Conservation (phyloP, 768 basidiomycete genomes). For the Calocybe indica region DNA sequence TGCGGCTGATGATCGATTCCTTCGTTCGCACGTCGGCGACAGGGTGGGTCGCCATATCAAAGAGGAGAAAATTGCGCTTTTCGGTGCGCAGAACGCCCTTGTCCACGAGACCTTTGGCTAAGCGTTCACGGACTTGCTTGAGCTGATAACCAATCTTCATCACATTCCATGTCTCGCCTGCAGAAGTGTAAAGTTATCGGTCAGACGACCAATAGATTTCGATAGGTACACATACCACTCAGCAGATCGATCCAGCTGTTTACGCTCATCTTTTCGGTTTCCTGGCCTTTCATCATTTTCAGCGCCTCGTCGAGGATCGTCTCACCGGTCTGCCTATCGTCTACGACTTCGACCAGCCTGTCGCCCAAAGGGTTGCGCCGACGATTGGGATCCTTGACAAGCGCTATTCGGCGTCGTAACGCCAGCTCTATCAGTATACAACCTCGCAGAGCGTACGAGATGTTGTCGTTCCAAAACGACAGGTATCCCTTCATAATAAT, state of each 20-base stretch:
- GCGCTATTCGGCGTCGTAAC: slow-evolving; percentile 87
- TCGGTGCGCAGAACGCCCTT: slow-evolving; percentile 99
- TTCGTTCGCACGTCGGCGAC: slow-evolving; percentile 91
- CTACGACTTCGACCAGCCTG: slow-evolving; percentile 84
- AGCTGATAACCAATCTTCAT: slow-evolving; percentile 99
- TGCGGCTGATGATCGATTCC: slow-evolving; percentile 73
- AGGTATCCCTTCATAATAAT: slow-evolving; percentile 65
- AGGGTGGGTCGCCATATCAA: slow-evolving; percentile 99
- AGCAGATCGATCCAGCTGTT: slow-evolving; percentile 95
- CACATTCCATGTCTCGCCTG: slow-evolving; percentile 99
- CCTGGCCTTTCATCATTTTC: slow-evolving; percentile 88
- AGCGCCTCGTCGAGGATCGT: slow-evolving; percentile 94
- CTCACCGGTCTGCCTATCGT: slow-evolving; percentile 91
- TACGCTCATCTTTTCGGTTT: slow-evolving; percentile 68
- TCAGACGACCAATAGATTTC: neutral
- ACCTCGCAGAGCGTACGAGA: slow-evolving; percentile 96
- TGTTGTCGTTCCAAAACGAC: slow-evolving; percentile 99
- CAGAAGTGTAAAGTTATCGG: neutral
- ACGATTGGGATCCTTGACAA: slow-evolving; percentile 79
- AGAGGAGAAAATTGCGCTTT: slow-evolving; percentile 96
- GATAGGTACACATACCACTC: slow-evolving; percentile 59
- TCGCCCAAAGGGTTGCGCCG: slow-evolving; percentile 72
- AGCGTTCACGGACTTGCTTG: slow-evolving; percentile 95
- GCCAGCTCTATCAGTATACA: slow-evolving; percentile 98
- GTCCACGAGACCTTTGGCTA: slow-evolving; percentile 96